Percentiles rank a stretch among this genome's conserved stretches.
phyloP scores from a whole-genome alignment of 805 yeast species.

The Dipodascopsis uninucleata region DNA sequence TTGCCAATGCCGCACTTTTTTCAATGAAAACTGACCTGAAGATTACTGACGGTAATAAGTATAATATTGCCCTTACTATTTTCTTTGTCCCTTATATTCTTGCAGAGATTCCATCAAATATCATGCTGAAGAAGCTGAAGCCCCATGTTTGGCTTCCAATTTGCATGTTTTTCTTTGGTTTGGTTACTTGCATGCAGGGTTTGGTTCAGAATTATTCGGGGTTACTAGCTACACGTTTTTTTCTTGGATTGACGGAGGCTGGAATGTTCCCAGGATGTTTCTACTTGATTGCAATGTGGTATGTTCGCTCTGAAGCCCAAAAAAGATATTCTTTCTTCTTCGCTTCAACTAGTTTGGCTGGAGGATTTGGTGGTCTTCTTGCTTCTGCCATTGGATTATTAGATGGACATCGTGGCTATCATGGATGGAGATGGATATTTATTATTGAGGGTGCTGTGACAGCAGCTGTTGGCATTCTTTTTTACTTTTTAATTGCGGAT shows the following conservation, averaged over 20 bases:
- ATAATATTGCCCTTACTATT: slow-evolving; percentile 60
- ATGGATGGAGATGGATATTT: slow-evolving; percentile 56
- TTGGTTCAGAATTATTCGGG: slow-evolving; percentile 57
- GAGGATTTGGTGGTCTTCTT: slow-evolving; percentile 74
- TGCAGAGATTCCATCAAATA: slow-evolving; percentile 59
- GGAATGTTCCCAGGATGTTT: slow-evolving; percentile 75
- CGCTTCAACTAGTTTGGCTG: slow-evolving; percentile 68
- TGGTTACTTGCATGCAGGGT: slow-evolving; percentile 62
- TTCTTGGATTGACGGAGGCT: slow-evolving; percentile 65
- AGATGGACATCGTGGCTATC: slow-evolving; percentile 43
- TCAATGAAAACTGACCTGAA: slow-evolving; percentile 57
- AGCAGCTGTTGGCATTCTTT: slow-evolving; percentile 34
- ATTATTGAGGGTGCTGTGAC: slow-evolving; percentile 50
- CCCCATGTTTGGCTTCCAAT: slow-evolving; percentile 64
- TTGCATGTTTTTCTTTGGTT: slow-evolving; percentile 62
- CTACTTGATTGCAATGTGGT: slow-evolving; percentile 64
- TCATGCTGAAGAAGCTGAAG: slow-evolving; percentile 51
- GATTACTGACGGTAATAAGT: slow-evolving; percentile 52
- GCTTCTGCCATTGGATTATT: slow-evolving; percentile 62
- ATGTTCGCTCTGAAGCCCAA: slow-evolving; percentile 62
- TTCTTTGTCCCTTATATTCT: slow-evolving; percentile 67
- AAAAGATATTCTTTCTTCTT: slow-evolving; percentile 66
- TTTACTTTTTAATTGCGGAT: slow-evolving; percentile 56
- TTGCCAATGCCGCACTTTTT: slow-evolving; percentile 74
- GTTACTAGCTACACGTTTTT: slow-evolving; percentile 57